Base-by-base conservation (phyloP, 805 yeast genomes). In the Isabelozyma gotoi region DNA sequence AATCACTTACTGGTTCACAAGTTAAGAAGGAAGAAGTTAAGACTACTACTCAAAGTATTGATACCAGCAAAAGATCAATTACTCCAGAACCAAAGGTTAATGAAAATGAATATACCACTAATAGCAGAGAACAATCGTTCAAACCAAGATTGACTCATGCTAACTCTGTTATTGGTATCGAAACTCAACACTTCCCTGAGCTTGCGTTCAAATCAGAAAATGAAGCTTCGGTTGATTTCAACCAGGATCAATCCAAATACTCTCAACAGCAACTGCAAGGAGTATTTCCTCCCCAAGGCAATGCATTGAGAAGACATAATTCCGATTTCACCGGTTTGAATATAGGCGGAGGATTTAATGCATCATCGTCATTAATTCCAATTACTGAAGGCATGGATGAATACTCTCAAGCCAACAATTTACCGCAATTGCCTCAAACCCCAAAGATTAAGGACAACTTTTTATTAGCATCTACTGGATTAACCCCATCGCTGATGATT, bases 401-500 rank as follows among this genome's bases (percentile, higher is more conserved):
- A 43, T 48, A 21, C 17, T 31, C 10, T 5, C 20, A 19, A 35
- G 12, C 12, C 3, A 24, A 24, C 12, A 10, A 24, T 24, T 11
- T 18, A 36, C 42, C 15, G 21, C 46, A n/a, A 19, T 39, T 51
- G 37, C 73, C 73, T 0, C 69, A 63, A 47, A 68, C 74, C 7
- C 74, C 74, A 8, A 63, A 55, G 42, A 47, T 40, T 33, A 62
- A 59, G 42, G 71, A 65, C 12, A 57, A 59, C 43, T 58, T 53
- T 38, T 40, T 52, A 38, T 46, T 49, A 14, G 20, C 55, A 3
- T 43, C 55, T 14, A 59, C 63, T 12, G 70, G 70, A 4, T 53
- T 63, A 31, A 65, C 71, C 1, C 71, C 71, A 4, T 44, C 46
- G 36, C 24, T 19, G 24, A 35, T 18, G 15, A 16, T 35, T 5